These are phyloP conservation scores for Haplosporangium sp. DNA, from an alignment of 371 early-diverging fungal species.

Conservation along the genomic window DNA sequence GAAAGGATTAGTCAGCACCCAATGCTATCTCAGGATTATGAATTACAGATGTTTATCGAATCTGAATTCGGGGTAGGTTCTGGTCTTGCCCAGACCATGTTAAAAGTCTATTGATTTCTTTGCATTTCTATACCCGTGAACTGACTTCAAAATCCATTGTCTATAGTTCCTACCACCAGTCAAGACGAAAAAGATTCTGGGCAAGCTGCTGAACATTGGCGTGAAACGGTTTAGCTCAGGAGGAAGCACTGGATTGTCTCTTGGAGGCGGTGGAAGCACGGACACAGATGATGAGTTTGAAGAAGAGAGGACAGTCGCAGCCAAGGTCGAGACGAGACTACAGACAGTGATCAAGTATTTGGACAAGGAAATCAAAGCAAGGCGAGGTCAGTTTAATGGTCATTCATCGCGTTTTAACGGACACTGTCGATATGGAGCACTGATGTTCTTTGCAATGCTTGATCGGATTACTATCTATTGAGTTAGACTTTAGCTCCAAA, in stretches of 20 bases:
- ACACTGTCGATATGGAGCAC: neutral
- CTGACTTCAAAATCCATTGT: neutral
- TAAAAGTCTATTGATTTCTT: neutral
- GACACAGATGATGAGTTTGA: conserved; percentile 55
- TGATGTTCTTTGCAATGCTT: neutral
- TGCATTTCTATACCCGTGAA: neutral
- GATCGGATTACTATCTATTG: neutral
- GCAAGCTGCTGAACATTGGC: conserved; percentile 38
- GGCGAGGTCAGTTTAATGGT: conserved; percentile 28
- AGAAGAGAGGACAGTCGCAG: conserved; percentile 29
- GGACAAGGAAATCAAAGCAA: conserved; percentile 50
- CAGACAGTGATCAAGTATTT: conserved; percentile 39
- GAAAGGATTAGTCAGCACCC: conserved; percentile 45
- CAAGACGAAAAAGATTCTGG: conserved; percentile 39
- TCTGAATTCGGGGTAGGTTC: conserved; percentile 48
- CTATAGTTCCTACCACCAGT: conserved; percentile 45
- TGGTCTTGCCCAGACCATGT: neutral
- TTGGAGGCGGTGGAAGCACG: conserved; percentile 2
- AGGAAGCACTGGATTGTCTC: conserved; percentile 4
- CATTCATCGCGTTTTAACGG: neutral
- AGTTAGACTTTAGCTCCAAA: conserved; percentile 41
- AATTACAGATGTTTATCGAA: conserved; percentile 54
- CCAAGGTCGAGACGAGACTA: conserved; percentile 34
- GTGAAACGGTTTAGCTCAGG: conserved; percentile 48
- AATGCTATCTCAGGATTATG: conserved; percentile 47